phyloP scores from a whole-genome alignment of 768 basidiomycete species.

The Psilocybe cubensis region DNA sequence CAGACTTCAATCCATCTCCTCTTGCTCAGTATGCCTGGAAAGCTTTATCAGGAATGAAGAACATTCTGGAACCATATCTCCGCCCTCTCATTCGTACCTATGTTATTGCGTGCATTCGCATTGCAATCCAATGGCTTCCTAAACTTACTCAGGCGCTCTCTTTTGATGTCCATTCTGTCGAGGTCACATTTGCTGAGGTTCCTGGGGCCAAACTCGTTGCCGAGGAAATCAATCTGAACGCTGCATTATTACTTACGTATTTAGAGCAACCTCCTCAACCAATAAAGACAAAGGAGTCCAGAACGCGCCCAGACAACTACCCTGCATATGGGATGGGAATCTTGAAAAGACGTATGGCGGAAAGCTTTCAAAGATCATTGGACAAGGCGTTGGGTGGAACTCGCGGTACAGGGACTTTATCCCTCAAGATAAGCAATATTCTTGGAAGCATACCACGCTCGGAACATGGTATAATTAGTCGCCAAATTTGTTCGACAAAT shows the following conservation, averaged over 20 bases:
- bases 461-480: conserved; percentile 31
- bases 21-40: conserved; percentile 43
- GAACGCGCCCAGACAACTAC: conserved; percentile 24
- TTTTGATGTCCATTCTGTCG: conserved; percentile 64
- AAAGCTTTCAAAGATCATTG: conserved; percentile 66
- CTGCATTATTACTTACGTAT: conserved; percentile 58
- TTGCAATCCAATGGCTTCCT: conserved; percentile 69
- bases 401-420: conserved; percentile 56
- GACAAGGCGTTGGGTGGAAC: conserved; percentile 71
- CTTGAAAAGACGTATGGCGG: conserved; percentile 65
- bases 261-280: conserved; percentile 40
- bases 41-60: conserved; percentile 43
- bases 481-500: not conserved
- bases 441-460: conserved; percentile 41
- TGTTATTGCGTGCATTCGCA: conserved; percentile 57
- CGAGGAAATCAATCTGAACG: conserved; percentile 54
- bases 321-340: conserved; percentile 54
- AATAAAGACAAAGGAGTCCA: conserved; percentile 19
- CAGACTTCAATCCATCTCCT: conserved; percentile 50
- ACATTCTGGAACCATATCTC: conserved; percentile 57
- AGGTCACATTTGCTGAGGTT: conserved; percentile 52
- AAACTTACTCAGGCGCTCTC: conserved; percentile 66
- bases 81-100: conserved; percentile 63
- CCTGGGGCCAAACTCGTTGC: conserved; percentile 56
- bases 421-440: conserved; percentile 51